Conservation (phyloP, 2,329 filamentous ascomycete genomes). For the Ophiostoma sp. region DNA sequence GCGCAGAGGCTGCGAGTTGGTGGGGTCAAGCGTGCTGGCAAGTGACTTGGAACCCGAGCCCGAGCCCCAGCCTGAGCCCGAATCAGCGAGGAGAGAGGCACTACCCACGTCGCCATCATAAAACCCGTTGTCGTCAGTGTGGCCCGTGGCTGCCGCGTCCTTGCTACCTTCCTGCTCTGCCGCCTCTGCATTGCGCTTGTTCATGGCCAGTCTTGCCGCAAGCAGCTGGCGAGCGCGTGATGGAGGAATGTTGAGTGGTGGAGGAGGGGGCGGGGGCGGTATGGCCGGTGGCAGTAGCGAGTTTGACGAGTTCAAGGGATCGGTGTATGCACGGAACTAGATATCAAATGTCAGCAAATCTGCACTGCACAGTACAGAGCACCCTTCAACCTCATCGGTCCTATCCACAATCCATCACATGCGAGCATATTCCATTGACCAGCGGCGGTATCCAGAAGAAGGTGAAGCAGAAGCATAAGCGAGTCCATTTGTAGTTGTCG, state of each 20-base stretch:
- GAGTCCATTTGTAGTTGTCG: slow-evolving; percentile 2
- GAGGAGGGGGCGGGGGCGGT: slow-evolving; percentile 61
- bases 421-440: not conserved
- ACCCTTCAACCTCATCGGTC: no score
- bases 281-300: slow-evolving; percentile 55
- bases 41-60: slow-evolving; percentile 16
- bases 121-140: not conserved
- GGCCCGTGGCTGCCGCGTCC: slow-evolving; percentile 28
- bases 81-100: slow-evolving; percentile 11
- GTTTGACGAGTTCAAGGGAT: slow-evolving; percentile 46
- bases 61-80: not conserved
- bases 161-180: slow-evolving; percentile 41
- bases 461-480: not conserved
- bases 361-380: not conserved
- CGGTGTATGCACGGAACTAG: slow-evolving; percentile 57
- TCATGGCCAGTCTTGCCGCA: slow-evolving; percentile 77
- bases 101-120: slow-evolving; percentile 7
- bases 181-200: slow-evolving; percentile 54
- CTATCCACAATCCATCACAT: not conserved
- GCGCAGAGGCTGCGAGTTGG: slow-evolving; percentile 35
- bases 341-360: slow-evolving; percentile 16
- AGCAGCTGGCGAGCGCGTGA: slow-evolving; percentile 82
- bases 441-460: not conserved
- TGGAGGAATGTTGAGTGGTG: slow-evolving; percentile 71
- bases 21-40: slow-evolving; percentile 20